phyloP scores from a whole-genome alignment of 2,329 filamentous ascomycete species.

The Beauveria varroae region DNA sequence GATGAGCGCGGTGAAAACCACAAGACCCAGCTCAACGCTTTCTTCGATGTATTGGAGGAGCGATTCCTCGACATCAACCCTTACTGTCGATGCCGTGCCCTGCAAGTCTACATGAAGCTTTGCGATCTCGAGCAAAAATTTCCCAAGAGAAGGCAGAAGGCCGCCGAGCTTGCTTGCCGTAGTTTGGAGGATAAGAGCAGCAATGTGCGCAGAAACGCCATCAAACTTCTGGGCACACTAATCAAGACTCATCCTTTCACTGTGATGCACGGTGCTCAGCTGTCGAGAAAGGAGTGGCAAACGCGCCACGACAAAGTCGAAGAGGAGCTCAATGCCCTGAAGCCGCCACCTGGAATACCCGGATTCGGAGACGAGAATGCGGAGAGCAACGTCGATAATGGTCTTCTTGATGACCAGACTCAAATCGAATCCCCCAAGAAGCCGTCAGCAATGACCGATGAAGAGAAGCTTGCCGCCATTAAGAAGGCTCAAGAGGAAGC shows the following conservation, averaged over 20 bases:
- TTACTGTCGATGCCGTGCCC: conserved; percentile 83
- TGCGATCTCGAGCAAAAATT: conserved; percentile 96
- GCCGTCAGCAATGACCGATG: conserved; percentile 63
- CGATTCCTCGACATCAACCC: conserved; percentile 95
- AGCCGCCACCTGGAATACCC: conserved; percentile 68
- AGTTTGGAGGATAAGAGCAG: conserved; percentile 98
- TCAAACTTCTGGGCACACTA: conserved; percentile 80
- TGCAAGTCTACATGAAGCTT: conserved; percentile 87
- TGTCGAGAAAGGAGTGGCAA: conserved; percentile 81
- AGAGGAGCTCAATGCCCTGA: conserved; percentile 69
- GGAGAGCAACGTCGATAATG: conserved; percentile 66
- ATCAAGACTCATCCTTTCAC: conserved; percentile 94
- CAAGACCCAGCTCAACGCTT: conserved; percentile 91
- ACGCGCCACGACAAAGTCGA: conserved; percentile 76
- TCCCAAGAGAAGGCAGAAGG: conserved; percentile 81
- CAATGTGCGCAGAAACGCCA: conserved; percentile 89
- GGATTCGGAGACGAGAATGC: conserved; percentile 52
- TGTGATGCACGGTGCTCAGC: conserved; percentile 79
- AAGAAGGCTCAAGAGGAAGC: conserved; percentile 80
- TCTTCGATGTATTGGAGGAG: conserved; percentile 94
- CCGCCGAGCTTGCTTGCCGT: conserved; percentile 76
- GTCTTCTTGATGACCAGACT: conserved; percentile 81
- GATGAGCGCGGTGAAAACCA: conserved; percentile 88
- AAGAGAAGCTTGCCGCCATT: conserved; percentile 64
- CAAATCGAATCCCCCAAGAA: conserved; percentile 66